Base-by-base conservation (phyloP, 2,329 filamentous ascomycete genomes). In the Scopulariopsis brevicaulis region DNA sequence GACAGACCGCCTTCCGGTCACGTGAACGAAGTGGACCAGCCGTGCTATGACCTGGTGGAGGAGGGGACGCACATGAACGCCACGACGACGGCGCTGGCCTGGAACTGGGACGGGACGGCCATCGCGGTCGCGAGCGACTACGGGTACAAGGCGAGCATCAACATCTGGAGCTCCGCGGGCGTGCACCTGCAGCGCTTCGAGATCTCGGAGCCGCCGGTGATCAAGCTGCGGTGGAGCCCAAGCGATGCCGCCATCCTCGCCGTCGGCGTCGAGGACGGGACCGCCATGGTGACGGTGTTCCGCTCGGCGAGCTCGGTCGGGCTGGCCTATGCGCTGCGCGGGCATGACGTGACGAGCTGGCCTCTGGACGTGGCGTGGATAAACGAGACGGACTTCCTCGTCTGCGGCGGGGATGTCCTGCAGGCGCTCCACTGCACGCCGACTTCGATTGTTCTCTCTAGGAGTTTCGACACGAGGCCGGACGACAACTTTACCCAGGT, bases 201-300 rank as follows among this genome's bases (percentile, higher is more conserved):
- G 62, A 74, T 80, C 28, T 72, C 80, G 43, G 82, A 84, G 62
- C 76, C 81, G n/a, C 82, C 83, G 15, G 73, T 86, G 54, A 77
- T 83, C 63, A 84, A 82, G 66, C 71, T 86, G 24, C 75, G 76
- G 53, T 86, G 83, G 82, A 85, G 82, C 64, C 78, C 77, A 1
- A 75, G 70, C 61, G 78, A 78, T 60, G 73, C 74, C 1, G 74
- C 75, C n/a, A 74, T 85, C 35, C 70, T 86, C 15, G 77, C 77
- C 60, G 76, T 86, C 52, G 55, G 59, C 7, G 80, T 81, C 0
- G 76, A 79, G 59, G 78, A 77, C 55, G 74, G 71, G 43, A 79
- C 79, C 40, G 75, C 79, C 10, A 68, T 82, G 2, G 71, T 85
- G n/a, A 83, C 78, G 0, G 72, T 85, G 28, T 82, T 82, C 63